A percentile compares a stretch with the other conserved stretches of the same genome.
phyloP scores from a whole-genome alignment of 78 protist genomes.

The Goniomonas avonlea region DNA sequence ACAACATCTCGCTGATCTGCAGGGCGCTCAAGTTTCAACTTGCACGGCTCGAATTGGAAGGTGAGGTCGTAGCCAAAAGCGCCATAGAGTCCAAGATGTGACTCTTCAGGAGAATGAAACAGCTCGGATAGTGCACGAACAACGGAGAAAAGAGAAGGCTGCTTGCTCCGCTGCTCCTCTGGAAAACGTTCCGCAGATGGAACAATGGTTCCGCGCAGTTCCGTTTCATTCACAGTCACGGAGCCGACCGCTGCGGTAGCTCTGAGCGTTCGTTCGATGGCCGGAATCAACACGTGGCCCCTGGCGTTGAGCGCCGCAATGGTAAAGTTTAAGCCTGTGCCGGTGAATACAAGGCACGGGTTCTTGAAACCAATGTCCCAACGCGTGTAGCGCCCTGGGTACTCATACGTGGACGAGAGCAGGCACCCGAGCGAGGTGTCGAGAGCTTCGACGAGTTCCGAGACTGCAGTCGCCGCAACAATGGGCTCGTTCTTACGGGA shows the following conservation, averaged over 20 bases:
- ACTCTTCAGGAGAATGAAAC: neutral
- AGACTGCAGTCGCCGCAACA: too few species aligned
- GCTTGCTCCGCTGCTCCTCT: conserved; percentile 30
- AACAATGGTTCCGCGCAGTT: neutral
- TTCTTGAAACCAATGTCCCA: conserved; percentile 22
- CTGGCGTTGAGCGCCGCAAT: conserved; percentile 32
- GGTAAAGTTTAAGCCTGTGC: neutral
- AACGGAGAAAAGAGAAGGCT: conserved; percentile 35
- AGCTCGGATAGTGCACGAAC: neutral
- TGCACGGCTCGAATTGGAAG: conserved; percentile 26
- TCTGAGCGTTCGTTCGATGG: neutral
- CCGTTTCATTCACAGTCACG: neutral
- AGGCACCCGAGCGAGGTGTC: neutral
- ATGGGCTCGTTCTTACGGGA: too few species aligned
- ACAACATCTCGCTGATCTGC: conserved; percentile 19
- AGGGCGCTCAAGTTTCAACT: neutral
- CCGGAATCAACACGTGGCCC: conserved; percentile 2
- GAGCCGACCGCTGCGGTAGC: neutral
- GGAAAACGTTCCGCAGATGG: neutral
- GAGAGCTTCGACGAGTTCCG: neutral
- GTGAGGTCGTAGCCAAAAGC: conserved; percentile 40
- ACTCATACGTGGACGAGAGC: conserved; percentile 17
- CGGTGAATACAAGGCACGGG: neutral
- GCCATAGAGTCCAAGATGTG: conserved; percentile 35
- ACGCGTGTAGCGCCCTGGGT: conserved; percentile 17